Conservation (phyloP, 305 asterid genomes). For the Solanum hybrid region DNA sequence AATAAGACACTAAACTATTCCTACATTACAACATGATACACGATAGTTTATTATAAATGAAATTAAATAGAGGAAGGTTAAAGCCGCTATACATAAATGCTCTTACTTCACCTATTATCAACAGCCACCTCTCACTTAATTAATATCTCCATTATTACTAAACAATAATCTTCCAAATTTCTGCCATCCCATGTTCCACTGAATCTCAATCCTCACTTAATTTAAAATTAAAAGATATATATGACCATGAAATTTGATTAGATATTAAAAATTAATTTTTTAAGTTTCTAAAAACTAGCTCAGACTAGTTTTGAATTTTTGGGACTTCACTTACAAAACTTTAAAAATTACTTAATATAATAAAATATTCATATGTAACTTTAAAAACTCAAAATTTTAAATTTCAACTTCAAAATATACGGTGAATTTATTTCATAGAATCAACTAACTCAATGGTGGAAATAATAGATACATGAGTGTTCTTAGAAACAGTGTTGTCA, state of each 20-base stretch:
- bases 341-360: not conserved
- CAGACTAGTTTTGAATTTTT: not conserved
- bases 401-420: too few relatives aligned
- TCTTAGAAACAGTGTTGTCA: not conserved
- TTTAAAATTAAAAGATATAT: too few relatives aligned
- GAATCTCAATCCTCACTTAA: not conserved
- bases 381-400: too few relatives aligned
- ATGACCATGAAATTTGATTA: not conserved
- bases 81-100: not conserved
- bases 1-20: not conserved
- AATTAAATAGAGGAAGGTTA: not conserved
- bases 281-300: not conserved
- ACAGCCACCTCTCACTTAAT: not conserved
- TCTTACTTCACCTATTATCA: not conserved
- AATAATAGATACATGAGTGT: not conserved
- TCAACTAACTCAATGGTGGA: not conserved
- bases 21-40: not conserved
- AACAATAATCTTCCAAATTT: not conserved
- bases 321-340: not conserved
- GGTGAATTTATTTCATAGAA: not conserved
- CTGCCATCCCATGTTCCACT: not conserved
- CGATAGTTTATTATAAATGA: not conserved
- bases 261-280: not conserved
- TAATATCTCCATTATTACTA: not conserved
- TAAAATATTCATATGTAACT: not conserved